Evolutionary conservation across 208 protist genomes (phyloP), one percentile per base, ranked within the genome.

Genomic region (Herpetomonas tarakana): DNA sequence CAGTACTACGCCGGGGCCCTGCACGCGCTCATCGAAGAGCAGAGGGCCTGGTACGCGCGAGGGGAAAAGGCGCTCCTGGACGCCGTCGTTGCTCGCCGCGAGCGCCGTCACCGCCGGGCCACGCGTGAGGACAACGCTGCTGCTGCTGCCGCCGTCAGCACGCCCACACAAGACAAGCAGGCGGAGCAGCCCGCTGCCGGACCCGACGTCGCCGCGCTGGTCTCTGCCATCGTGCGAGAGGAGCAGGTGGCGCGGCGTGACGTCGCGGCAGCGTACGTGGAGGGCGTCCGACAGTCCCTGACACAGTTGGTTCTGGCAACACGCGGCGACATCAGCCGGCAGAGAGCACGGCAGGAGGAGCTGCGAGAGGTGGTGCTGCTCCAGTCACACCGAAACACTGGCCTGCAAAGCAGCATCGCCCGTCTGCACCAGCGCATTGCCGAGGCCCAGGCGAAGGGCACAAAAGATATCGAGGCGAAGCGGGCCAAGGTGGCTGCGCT

Each of bases 361-460:
- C 58, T 81, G 52, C 58, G 49, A 27, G 70, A 78, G 46, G 71
- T 66, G 19, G 62, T 77, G 22, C 14, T 74, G 16, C 62, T 78
- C 2, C 74, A 65, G 21, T 71, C 47, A 0, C 65, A 84, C 38
- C 38, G 31, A 6, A 71, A 64, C 47, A 51, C 58, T 30, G 67
- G 53, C n/a, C 58, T 71, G 22, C 52, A 68, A 45, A 28, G 27
- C 4, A 58, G 57, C 29, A 22, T 51, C 12, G 44, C 46, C 3
- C 28, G 19, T 11, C 47, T 57, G 28, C 35, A 35, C 9, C 18
- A 69, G 47, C 55, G 26, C 4, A 35, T 56, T 28, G 50, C 55
- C 7, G n/a, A 53, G 31, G 63, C 44, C 3, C 24, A 4, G 24
- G 19, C 7, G 9, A 54, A 54, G 18, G 50, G 50, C 9, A 9